These are phyloP conservation scores for Fragaria vesca DNA, from an alignment of 306 rosid genomes.

Conservation along the genomic window DNA sequence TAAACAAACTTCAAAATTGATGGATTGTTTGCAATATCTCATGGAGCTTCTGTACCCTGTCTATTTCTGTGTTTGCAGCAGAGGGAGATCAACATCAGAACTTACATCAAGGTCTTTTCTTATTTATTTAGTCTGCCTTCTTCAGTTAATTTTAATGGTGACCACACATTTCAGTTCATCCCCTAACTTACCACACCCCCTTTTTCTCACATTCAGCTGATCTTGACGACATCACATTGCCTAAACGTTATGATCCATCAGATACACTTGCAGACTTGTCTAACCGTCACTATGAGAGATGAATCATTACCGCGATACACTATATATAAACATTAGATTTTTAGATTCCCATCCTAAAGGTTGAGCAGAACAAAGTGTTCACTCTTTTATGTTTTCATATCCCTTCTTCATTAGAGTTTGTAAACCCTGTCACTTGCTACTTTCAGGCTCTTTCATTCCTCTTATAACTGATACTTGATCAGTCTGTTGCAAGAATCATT, in stretches of 20 bases:
- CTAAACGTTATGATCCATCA: slow-evolving; percentile 50
- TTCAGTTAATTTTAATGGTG: background rate
- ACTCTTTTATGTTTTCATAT: background rate
- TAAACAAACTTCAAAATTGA: background rate
- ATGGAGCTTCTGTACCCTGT: slow-evolving; percentile 9
- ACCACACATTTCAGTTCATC: background rate
- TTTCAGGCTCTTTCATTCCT: background rate
- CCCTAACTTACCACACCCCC: slow-evolving; percentile 23
- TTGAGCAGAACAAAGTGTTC: background rate
- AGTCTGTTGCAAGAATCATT: slow-evolving; percentile 1
- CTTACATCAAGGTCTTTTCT: slow-evolving; percentile 64
- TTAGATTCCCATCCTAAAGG: background rate
- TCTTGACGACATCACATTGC: slow-evolving; percentile 61
- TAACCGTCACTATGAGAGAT: slow-evolving; percentile 64
- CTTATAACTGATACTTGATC: background rate
- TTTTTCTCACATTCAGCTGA: slow-evolving; percentile 43
- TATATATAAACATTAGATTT: too few species aligned
- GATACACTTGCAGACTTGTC: slow-evolving; percentile 31
- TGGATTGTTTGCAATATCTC: slow-evolving; percentile 10
- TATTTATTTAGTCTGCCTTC: slow-evolving; percentile 17
- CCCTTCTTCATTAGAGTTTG: background rate
- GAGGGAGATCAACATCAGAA: slow-evolving; percentile 43
- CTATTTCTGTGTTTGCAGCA: slow-evolving; percentile 42
- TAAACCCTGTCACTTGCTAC: background rate
- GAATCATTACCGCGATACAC: background rate